Evolutionary conservation across 176 grass and related monocot genomes (phyloP), one percentile per base, ranked within the genome.

Genomic region (Triticum turgidum): DNA sequence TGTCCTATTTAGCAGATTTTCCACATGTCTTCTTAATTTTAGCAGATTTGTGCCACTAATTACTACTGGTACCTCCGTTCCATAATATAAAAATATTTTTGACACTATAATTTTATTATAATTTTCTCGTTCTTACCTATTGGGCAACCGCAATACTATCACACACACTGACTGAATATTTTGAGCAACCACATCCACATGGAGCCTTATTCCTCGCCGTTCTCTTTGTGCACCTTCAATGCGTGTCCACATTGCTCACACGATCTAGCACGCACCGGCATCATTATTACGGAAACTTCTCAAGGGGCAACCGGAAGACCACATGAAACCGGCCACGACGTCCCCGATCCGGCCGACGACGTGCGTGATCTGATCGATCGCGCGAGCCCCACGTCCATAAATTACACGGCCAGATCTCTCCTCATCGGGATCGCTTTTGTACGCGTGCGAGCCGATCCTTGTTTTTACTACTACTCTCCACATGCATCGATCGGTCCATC

Each of bases 331-430:
- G 21, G 21, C 24, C 34, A 21, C 37, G 6, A 11, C 0, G 13
- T 4, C 52, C 87, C 72, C 67, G 17, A 51, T 51, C 7, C 18
- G 12, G 51, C 3, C 44, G 47, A 62, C 42, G 24, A 76, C 27
- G 12, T 6, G 25, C 70, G 18, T 5, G 68, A 11, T 69, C 7
- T 1, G 67, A 69, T 70, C 15, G 18, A 42, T 44, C 35, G 34
- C 52, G 0, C 32, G 5, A 80, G 24, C 87, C 76, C 67, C 87
- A 80, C 87, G 56, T n/a, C 58, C 76, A 85, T 80, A 24, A 42
- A 84, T 24, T 32, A 80, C 75, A 27, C 56, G 54, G 66, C 72
- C 65, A 18, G 21, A 84, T 51, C 61, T 61, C 33, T 11, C 2
- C 34, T 5, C 25, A 41, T 65, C 13, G 70, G 3, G 34, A 80